phyloP scores from a whole-genome alignment of 495 filamentous ascomycete genomes.

The Talaromyces proteolyticus region DNA sequence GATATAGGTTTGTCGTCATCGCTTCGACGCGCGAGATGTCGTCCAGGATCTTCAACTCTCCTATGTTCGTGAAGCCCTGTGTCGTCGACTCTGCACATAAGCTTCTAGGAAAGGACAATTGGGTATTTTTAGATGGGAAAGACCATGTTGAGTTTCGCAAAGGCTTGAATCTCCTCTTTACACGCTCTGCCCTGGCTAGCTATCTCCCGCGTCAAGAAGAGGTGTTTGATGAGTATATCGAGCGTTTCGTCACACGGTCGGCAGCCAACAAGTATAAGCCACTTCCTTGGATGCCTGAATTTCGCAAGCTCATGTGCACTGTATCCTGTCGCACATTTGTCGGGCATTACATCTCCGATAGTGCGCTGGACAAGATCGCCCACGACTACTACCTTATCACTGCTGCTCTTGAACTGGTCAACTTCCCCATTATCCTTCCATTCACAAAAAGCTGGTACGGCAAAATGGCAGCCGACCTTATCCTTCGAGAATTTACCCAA shows the following conservation, averaged over 20 bases:
- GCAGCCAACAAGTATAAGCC: constrained; percentile 60
- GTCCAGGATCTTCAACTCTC: constrained; percentile 95
- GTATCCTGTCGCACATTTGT: constrained; percentile 94
- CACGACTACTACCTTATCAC: constrained; percentile 97
- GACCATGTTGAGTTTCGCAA: constrained; percentile 95
- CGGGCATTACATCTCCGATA: constrained; percentile 88
- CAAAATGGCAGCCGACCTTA: constrained; percentile 94
- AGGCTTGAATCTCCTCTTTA: constrained; percentile 92
- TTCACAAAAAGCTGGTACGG: constrained; percentile 97
- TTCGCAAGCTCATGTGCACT: constrained; percentile 95
- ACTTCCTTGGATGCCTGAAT: constrained; percentile 81
- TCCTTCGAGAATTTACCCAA: constrained; percentile 80
- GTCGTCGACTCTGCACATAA: constrained; percentile 95
- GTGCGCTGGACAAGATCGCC: constrained; percentile 86
- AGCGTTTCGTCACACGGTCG: constrained; percentile 68
- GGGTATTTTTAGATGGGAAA: constrained; percentile 97
- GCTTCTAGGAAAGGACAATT: constrained; percentile 85
- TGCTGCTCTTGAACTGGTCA: constrained; percentile 92
- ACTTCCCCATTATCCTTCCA: constrained; percentile 96
- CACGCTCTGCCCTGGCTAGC: constrained; percentile 75
- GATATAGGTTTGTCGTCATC: constrained; percentile 86
- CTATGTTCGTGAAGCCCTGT: constrained; percentile 87
- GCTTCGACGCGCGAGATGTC: constrained; percentile 94
- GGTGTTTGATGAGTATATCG: constrained; percentile 83
- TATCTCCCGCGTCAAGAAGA: constrained; percentile 93